These are phyloP conservation scores for Alternaria brassicicola DNA, from an alignment of 2,329 filamentous ascomycete species.

Conservation along the genomic window DNA sequence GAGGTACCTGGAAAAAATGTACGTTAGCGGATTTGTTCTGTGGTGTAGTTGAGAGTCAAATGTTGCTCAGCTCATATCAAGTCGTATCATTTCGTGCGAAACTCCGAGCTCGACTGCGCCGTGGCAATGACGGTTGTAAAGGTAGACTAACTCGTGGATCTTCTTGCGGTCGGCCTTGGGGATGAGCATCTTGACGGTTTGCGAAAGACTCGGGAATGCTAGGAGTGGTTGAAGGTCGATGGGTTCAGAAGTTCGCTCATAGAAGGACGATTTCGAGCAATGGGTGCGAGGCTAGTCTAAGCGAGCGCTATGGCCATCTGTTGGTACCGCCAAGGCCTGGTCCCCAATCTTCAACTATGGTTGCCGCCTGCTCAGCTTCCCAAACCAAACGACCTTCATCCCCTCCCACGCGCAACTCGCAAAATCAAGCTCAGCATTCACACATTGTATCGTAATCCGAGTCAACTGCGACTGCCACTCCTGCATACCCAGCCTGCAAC, in stretches of 20 bases:
- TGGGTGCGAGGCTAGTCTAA: conserved; percentile 21
- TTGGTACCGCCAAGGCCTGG: conserved; percentile 6
- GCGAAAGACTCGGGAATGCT: conserved; percentile 35
- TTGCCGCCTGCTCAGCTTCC: neutral
- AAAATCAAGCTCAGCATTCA: neutral
- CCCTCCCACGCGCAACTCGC: neutral
- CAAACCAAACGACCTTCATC: conserved; percentile 1
- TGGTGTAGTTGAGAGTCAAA: conserved; percentile 8
- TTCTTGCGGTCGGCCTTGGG: conserved; percentile 99
- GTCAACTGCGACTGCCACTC: neutral
- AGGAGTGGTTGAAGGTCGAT: conserved; percentile 25
- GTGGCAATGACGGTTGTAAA: conserved; percentile 21
- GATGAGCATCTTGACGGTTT: conserved; percentile 75
- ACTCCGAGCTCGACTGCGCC: conserved; percentile 35
- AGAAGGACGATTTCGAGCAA: conserved; percentile 17
- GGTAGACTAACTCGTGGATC: conserved; percentile 96
- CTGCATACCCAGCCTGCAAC: neutral
- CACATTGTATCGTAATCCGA: neutral
- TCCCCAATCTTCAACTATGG: neutral
- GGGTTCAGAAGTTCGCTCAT: conserved; percentile 19
- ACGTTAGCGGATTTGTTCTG: conserved; percentile 33
- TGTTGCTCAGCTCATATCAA: conserved; percentile 35
- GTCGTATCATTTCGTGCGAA: conserved; percentile 38
- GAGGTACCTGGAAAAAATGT: conserved; percentile 42
- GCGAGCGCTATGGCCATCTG: conserved; percentile 18